These are phyloP conservation scores for Cladosporium phlei DNA, from an alignment of 2,329 filamentous ascomycete species.

Conservation along the genomic window DNA sequence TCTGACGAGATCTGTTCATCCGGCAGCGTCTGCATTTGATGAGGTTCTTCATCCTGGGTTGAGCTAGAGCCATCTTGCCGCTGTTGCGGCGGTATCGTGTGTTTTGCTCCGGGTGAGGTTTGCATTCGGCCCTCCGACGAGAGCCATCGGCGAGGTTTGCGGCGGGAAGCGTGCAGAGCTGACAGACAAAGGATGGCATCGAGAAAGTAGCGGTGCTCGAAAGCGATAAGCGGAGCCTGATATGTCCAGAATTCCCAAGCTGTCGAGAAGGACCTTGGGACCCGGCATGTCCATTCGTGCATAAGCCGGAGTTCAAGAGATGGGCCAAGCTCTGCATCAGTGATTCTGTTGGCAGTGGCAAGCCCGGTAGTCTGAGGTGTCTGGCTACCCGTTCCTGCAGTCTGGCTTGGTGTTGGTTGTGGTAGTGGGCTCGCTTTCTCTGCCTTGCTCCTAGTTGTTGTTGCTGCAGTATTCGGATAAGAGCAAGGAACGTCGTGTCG, in stretches of 20 bases:
- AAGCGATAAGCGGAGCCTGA: slow-evolving; percentile 23
- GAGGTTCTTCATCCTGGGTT: neutral
- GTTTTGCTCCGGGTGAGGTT: too few species aligned
- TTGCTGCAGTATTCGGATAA: slow-evolving; percentile 13
- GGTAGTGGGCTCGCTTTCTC: too few species aligned
- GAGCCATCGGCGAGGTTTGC: slow-evolving; percentile 16
- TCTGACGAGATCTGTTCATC: neutral
- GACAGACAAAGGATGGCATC: slow-evolving; percentile 25
- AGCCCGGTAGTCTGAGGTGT: too few species aligned
- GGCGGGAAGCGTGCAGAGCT: slow-evolving; percentile 23
- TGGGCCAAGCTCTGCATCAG: too few species aligned
- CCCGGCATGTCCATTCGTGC: slow-evolving; percentile 26
- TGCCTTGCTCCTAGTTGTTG: neutral
- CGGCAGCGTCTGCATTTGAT: neutral
- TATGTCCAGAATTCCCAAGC: slow-evolving; percentile 23
- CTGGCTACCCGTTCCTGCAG: too few species aligned
- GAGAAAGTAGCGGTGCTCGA: slow-evolving; percentile 21
- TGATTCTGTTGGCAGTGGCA: too few species aligned
- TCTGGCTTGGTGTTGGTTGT: neutral
- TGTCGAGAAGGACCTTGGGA: slow-evolving; percentile 21
- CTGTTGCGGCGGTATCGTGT: too few species aligned
- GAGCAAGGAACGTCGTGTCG: slow-evolving; percentile 24
- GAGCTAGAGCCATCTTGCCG: neutral
- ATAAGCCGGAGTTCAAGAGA: slow-evolving; percentile 24
- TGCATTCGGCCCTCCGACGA: slow-evolving; percentile 18